Percentiles rank a stretch among this genome's conserved stretches.
These are phyloP conservation scores for Hsuehochloa calcarea DNA, from an alignment of 176 grass and related monocot species.

Conservation along the genomic window DNA sequence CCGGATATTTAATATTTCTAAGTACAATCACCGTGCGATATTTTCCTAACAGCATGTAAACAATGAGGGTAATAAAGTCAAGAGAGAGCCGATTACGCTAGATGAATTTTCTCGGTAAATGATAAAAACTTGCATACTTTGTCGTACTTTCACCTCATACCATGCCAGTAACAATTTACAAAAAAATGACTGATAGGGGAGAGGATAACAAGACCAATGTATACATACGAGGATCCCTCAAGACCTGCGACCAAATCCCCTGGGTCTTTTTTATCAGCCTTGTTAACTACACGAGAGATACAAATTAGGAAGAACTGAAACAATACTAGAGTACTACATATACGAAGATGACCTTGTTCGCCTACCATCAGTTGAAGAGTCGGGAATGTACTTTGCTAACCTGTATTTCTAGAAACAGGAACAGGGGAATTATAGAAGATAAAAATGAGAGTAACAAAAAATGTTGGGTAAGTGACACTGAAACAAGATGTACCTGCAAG, in stretches of 20 bases:
- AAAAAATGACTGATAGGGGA: neutral
- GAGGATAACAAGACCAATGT: neutral
- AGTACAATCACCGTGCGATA: neutral
- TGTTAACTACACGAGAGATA: slow-evolving; percentile 50
- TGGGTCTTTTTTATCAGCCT: slow-evolving; percentile 73
- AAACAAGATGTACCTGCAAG: slow-evolving; percentile 74
- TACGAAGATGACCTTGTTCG: slow-evolving; percentile 2
- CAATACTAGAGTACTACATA: neutral
- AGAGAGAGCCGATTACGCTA: neutral
- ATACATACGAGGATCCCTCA: slow-evolving; percentile 90
- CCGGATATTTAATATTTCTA: neutral
- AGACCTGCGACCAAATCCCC: slow-evolving; percentile 56
- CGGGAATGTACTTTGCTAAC: slow-evolving; percentile 92
- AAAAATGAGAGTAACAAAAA: slow-evolving; percentile 5
- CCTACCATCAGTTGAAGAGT: slow-evolving; percentile 75
- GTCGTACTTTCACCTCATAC: neutral
- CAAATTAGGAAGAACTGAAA: slow-evolving; percentile 30
- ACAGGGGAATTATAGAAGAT: slow-evolving; percentile 1
- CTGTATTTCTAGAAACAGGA: slow-evolving; percentile 82
- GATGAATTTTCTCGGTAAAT: neutral
- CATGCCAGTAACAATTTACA: neutral
- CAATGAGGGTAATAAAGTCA: neutral
- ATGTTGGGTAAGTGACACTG: neutral
- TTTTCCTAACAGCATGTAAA: neutral
- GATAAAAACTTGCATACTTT: neutral